Evolutionary conservation across 202 grass and related monocot genomes (phyloP).

Genomic region (Cymbopogon flexuosus): DNA sequence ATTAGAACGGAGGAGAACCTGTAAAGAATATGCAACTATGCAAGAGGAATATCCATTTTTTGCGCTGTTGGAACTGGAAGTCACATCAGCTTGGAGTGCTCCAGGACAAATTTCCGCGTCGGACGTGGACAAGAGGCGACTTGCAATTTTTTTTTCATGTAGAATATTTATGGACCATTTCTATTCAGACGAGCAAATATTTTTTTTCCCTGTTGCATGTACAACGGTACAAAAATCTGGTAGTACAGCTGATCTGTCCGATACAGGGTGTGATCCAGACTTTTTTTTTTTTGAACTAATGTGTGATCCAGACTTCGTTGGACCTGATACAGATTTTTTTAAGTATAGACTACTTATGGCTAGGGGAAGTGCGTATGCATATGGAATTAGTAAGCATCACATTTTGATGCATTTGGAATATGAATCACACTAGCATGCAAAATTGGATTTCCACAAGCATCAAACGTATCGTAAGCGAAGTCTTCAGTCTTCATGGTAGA

Average conservation of each 20-base stretch:
- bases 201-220: background rate
- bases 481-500: background rate
- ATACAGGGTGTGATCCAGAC: background rate
- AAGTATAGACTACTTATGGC: background rate
- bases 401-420: background rate
- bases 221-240: background rate
- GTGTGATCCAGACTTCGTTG: background rate
- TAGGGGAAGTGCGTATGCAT: background rate
- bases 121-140: background rate
- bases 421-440: background rate
- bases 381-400: background rate
- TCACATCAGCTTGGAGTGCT: background rate
- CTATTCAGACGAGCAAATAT: background rate
- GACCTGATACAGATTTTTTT: background rate
- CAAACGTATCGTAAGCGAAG: background rate
- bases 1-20: background rate
- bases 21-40: background rate
- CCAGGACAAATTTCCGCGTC: background rate
- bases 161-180: background rate
- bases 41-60: slow-evolving; percentile 22
- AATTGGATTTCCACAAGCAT: background rate
- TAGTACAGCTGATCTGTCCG: background rate
- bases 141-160: background rate
- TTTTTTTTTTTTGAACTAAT: too few relatives aligned
- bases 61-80: background rate